Percentiles rank a stretch among this genome's conserved stretches.
phyloP scores from a whole-genome alignment of 78 protist species.

The Speleostelium caveatum region DNA sequence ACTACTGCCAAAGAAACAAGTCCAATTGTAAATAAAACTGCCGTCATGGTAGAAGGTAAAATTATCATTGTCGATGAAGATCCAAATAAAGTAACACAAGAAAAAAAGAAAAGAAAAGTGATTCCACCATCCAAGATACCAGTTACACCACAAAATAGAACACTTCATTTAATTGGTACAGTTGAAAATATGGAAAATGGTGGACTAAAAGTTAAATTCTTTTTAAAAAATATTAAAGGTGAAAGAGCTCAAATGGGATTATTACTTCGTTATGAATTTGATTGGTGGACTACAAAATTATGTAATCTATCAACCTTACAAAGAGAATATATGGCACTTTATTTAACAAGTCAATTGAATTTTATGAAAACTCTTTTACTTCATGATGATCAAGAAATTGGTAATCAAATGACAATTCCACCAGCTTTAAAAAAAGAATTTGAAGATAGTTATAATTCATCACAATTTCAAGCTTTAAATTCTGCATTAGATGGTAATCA shows the following conservation, averaged over 20 bases:
- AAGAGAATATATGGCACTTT: conserved; percentile 51
- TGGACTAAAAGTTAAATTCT: conserved; percentile 64
- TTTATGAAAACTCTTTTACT: conserved; percentile 61
- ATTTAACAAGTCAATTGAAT: conserved; percentile 20
- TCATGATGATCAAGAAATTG: conserved; percentile 18
- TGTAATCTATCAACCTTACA: conserved; percentile 70
- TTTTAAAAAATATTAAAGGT: conserved; percentile 11
- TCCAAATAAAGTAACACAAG: conserved; percentile 28
- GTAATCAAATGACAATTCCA: conserved; percentile 54
- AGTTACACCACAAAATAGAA: conserved; percentile 29
- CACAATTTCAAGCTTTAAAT: conserved; percentile 61
- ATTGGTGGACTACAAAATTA: conserved; percentile 77
- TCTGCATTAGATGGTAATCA: conserved; percentile 39
- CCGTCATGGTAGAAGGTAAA: neutral
- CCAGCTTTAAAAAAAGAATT: conserved; percentile 36
- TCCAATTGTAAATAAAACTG: neutral
- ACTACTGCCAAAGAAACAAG: neutral
- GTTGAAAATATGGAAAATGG: conserved; percentile 68
- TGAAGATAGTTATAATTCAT: conserved; percentile 14
- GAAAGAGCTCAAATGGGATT: conserved; percentile 18
- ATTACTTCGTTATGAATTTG: conserved; percentile 38
- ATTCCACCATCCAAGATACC: conserved; percentile 60
- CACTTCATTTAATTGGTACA: conserved; percentile 64
- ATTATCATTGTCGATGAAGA: conserved; percentile 12
- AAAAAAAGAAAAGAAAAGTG: conserved; percentile 40